phyloP scores from a whole-genome alignment of 768 basidiomycete species.

The Mycena maculata region DNA sequence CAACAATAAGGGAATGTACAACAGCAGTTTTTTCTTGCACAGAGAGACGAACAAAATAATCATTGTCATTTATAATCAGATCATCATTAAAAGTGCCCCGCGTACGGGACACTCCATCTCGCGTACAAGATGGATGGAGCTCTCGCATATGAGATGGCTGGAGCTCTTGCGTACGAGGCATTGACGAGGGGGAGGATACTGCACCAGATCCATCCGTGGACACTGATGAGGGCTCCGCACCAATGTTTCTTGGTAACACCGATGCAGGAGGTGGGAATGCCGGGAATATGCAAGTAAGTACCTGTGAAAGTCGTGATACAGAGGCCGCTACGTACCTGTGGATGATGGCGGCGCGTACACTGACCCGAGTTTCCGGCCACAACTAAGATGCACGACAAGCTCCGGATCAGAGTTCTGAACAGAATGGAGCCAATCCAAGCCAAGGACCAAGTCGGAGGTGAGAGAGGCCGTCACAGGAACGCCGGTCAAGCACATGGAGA shows the following conservation, averaged over 20 bases:
- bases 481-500: constrained; percentile 3
- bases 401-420: background rate
- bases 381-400: too few species aligned
- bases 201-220: constrained; percentile 6
- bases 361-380: too few species aligned
- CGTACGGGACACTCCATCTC: background rate
- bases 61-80: constrained; percentile 2
- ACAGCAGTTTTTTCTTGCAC: background rate
- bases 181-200: constrained; percentile 9
- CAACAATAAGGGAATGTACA: background rate
- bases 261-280: background rate
- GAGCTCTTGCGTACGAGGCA: constrained; percentile 3
- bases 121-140: too few species aligned
- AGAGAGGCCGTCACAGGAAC: constrained; percentile 5
- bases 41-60: background rate
- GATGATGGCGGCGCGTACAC: background rate
- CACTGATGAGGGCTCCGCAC: background rate
- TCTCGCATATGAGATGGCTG: too few species aligned
- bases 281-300: background rate
- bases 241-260: background rate
- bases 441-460: constrained; percentile 2
- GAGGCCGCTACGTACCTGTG: background rate
- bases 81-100: background rate
- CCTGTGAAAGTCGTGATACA: too few species aligned
- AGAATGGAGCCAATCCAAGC: background rate